These are phyloP conservation scores for Fagus sylvatica DNA, from an alignment of 306 rosid species.

Conservation along the genomic window DNA sequence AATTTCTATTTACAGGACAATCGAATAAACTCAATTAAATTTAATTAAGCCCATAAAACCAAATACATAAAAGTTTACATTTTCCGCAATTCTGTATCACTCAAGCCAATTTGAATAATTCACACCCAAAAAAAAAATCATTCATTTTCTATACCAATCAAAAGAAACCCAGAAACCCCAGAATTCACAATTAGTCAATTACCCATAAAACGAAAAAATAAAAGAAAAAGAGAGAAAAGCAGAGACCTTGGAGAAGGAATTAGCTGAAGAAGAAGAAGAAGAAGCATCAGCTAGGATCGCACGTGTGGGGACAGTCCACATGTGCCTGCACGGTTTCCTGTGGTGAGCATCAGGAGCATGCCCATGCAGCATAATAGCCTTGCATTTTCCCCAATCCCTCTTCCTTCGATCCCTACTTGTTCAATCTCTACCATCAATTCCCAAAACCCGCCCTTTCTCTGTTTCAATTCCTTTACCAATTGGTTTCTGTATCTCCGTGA, in stretches of 20 bases:
- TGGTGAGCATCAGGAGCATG: conserved; percentile 60
- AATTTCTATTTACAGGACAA: too few species aligned
- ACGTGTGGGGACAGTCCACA: conserved; percentile 94
- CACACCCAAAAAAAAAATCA: neutral
- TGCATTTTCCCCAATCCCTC: conserved; percentile 65
- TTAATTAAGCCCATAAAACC: too few species aligned
- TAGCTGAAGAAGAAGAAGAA: conserved; percentile 47
- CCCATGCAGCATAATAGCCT: conserved; percentile 81
- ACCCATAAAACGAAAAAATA: neutral
- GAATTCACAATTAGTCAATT: neutral
- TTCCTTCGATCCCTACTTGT: conserved; percentile 60
- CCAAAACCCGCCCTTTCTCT: neutral
- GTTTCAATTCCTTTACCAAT: neutral
- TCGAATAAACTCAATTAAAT: too few species aligned
- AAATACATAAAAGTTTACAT: too few species aligned
- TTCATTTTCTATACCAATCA: neutral
- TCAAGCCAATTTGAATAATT: neutral
- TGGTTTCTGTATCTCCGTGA: neutral
- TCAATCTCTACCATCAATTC: conserved; percentile 81
- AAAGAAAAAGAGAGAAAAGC: neutral
- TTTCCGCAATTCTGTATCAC: neutral
- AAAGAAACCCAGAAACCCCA: neutral
- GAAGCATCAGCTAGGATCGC: conserved; percentile 73
- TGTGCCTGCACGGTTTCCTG: conserved; percentile 92
- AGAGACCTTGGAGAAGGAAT: conserved; percentile 71